phyloP scores from a whole-genome alignment of 2,329 filamentous ascomycete genomes.

The Didymella glomerata region DNA sequence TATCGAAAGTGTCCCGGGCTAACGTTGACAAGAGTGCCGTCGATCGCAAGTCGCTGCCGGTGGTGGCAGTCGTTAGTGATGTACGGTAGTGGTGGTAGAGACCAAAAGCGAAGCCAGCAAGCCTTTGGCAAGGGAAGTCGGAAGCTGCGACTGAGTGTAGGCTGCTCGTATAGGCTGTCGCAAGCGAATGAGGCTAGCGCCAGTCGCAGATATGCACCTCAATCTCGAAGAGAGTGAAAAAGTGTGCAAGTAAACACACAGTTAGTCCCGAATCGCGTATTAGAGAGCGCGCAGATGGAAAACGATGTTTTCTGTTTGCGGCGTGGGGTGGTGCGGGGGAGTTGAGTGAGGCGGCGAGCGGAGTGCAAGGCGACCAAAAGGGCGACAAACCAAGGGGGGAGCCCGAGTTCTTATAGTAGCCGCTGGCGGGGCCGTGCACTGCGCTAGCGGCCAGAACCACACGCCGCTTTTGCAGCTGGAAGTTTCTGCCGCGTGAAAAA shows the following conservation, averaged over 20 bases:
- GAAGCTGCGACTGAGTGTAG: conserved; percentile 35
- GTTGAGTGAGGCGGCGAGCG: conserved; percentile 39
- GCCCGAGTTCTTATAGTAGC: conserved; percentile 36
- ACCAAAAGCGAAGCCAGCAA: conserved; percentile 56
- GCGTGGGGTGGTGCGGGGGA: conserved; percentile 35
- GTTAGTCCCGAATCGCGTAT: conserved; percentile 36
- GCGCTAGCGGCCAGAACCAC: conserved; percentile 22
- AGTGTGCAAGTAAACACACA: conserved; percentile 38
- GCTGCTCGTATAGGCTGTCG: conserved; percentile 41
- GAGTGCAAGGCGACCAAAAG: conserved; percentile 42
- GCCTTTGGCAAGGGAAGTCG: conserved; percentile 48
- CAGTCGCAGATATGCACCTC: conserved; percentile 37
- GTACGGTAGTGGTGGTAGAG: conserved; percentile 31
- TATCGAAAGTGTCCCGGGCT: conserved; percentile 96
- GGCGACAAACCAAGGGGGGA: conserved; percentile 36
- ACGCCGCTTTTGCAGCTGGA: conserved; percentile 39
- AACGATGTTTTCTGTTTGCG: conserved; percentile 40
- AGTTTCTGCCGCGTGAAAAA: conserved; percentile 37
- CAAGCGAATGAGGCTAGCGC: conserved; percentile 43
- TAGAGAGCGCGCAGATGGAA: conserved; percentile 44
- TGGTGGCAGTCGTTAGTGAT: conserved; percentile 39
- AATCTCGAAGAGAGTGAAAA: conserved; percentile 44
- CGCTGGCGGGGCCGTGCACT: conserved; percentile 20
- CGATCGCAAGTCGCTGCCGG: conserved; percentile 35
- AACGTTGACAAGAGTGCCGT: conserved; percentile 55